A percentile compares a stretch with the other conserved stretches of the same genome.
Evolutionary conservation across 345 rosid species (phyloP).

Genomic region (Arabis alpina): DNA sequence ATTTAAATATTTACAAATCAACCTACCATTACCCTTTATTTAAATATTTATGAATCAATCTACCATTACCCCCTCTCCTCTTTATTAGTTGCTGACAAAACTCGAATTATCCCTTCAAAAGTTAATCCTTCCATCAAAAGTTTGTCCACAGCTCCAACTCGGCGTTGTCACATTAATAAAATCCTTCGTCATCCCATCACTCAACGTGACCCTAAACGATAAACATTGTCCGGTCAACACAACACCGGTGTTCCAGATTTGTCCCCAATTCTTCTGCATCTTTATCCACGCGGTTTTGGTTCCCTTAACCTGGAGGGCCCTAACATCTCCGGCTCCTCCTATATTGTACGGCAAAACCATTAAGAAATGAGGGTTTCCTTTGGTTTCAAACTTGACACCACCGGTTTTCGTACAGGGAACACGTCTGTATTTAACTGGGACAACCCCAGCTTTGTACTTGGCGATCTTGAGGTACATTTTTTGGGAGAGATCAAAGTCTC

Average conservation of each 20-base stretch:
- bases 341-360: constrained; percentile 38
- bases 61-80: background rate
- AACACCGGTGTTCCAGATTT: constrained; percentile 12
- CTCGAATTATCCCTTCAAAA: constrained; percentile 17
- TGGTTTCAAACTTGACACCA: constrained; percentile 45
- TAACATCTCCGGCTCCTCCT: constrained; percentile 39
- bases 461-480: constrained; percentile 51
- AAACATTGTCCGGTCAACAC: constrained; percentile 16
- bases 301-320: constrained; percentile 18
- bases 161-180: constrained; percentile 11
- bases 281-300: background rate
- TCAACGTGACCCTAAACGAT: constrained; percentile 11
- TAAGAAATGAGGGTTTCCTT: constrained; percentile 40
- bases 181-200: constrained; percentile 19
- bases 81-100: background rate
- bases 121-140: constrained; percentile 25
- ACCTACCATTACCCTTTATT: no score
- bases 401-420: constrained; percentile 42
- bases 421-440: constrained; percentile 50
- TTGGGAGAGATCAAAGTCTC: constrained; percentile 57
- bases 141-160: constrained; percentile 6
- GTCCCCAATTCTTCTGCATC: constrained; percentile 27
- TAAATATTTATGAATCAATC: background rate
- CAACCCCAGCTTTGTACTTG: constrained; percentile 49
- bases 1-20: no score